Evolutionary conservation across 2,329 filamentous ascomycete species (phyloP).

Genomic region (Penicillium digitatum): DNA sequence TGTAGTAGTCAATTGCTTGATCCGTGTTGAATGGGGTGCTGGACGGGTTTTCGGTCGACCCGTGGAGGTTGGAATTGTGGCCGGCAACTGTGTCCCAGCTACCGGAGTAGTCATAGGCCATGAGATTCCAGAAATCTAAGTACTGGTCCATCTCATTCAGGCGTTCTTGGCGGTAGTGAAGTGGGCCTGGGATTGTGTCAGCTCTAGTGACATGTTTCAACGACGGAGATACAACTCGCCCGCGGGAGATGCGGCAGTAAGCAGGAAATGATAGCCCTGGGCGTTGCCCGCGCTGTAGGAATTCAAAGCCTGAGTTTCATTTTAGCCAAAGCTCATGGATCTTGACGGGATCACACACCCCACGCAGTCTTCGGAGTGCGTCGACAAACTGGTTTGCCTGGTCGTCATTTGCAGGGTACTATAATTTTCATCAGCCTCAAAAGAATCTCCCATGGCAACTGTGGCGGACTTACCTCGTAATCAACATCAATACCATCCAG

Average conservation of each 20-base stretch:
- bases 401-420: constrained; percentile 33
- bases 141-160: constrained; percentile 46
- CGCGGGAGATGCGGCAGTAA: constrained; percentile 48
- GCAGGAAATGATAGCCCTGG: constrained; percentile 41
- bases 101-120: constrained; percentile 85
- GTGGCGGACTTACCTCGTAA: constrained; percentile 34
- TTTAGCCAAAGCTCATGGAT: background rate
- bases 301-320: constrained; percentile 36
- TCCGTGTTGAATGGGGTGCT: constrained; percentile 75
- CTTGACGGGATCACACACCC: constrained; percentile 18
- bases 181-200: constrained; percentile 30
- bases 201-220: background rate
- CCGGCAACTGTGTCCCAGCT: constrained; percentile 70
- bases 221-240: constrained; percentile 21
- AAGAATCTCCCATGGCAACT: no score
- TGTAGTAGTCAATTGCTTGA: constrained; percentile 67
- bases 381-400: constrained; percentile 37
- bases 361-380: constrained; percentile 32
- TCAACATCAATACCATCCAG: constrained; percentile 52
- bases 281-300: constrained; percentile 40
- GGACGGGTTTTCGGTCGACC: constrained; percentile 52
- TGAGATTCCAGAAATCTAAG: constrained; percentile 55
- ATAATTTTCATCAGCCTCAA: background rate
- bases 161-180: constrained; percentile 45
- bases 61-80: constrained; percentile 77